Base-by-base conservation (phyloP, 345 rosid species). In the Hevea brasiliensis region DNA sequence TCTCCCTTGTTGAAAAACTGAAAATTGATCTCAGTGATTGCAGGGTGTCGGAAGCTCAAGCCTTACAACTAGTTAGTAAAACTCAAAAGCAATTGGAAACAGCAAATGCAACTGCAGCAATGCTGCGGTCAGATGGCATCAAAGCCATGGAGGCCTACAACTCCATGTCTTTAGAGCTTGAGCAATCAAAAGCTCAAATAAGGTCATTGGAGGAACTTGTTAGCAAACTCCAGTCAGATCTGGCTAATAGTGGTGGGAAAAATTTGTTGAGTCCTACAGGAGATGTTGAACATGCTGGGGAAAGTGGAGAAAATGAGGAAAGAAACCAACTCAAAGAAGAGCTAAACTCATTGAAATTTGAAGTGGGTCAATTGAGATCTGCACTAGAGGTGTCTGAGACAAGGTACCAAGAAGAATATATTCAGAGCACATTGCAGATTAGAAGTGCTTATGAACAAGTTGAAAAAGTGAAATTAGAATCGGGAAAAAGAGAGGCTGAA, bases 371-470 rank as follows among this genome's bases (percentile, higher is more conserved):
- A 23, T 71, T 94, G 81, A 88, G 83, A 81, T 84, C 90, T 29
- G 90, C 87, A 61, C 70, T 94, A 24, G 93, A 87, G 82, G 88
- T 85, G 15, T 86, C 92, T 13, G 99, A 95, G 85, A 74, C 82
- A 12, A 83, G 93, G 81, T 92, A 92, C 75, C 97, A 94, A 65
- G 97, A 90, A 77, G 98, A 92, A 82, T 90, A 90, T 70, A 88
- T 94, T 41, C 95, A 78, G 40, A 90, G 98, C 86, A 88, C 92
- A 6, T 71, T 95, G 82, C 98, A 92, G 82, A 92, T 92, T 40
- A 77, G 94, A 84, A 85, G 84, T 70, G 97, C 96, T 72, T 92
- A 86, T 66, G 98, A 95, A 75, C 89, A 91, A 81, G 84, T 83
- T 0, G 98, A 95, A 68, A 74, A 12, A 51, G 74, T 80, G 1